Conservation (phyloP, 805 yeast species). For the Candida odintsovae region DNA sequence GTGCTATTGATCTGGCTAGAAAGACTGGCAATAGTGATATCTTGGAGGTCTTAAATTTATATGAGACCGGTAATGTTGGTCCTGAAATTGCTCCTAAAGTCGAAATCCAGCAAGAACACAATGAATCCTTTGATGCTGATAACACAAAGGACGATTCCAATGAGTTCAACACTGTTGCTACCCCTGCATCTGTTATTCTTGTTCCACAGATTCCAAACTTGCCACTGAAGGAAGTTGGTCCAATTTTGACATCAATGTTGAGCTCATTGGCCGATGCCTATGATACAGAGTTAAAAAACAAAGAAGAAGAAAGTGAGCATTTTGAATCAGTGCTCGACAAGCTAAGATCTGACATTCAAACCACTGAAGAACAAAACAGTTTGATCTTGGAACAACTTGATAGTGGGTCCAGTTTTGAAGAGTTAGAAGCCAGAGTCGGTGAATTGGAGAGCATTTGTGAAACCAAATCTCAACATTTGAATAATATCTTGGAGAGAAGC, state of each 20-base stretch:
- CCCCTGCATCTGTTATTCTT: background rate
- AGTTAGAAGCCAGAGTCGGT: constrained; percentile 10
- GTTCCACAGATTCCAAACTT: constrained; percentile 15
- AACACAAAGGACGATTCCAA: constrained; percentile 1
- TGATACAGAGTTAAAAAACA: constrained; percentile 46
- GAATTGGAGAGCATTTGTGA: constrained; percentile 16
- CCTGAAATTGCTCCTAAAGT: background rate
- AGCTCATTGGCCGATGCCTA: constrained; percentile 45
- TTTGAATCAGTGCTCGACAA: constrained; percentile 37
- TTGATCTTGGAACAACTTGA: constrained; percentile 22
- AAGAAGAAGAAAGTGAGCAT: constrained; percentile 48
- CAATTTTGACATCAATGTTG: constrained; percentile 31
- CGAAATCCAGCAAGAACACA: background rate
- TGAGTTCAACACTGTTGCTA: constrained; percentile 3
- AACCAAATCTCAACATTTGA: constrained; percentile 30
- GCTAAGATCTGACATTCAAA: constrained; percentile 34
- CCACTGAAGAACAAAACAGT: constrained; percentile 27
- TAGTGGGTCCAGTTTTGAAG: constrained; percentile 14
- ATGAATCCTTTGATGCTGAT: constrained; percentile 5
- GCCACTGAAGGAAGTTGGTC: constrained; percentile 23
- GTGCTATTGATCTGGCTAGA: constrained; percentile 77
- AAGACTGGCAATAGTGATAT: constrained; percentile 44
- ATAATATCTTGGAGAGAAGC: constrained; percentile 49
- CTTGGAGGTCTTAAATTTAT: constrained; percentile 34
- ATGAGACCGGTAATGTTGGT: constrained; percentile 6